A percentile compares a stretch with the other conserved stretches of the same genome.
These are phyloP conservation scores for Ogataea degrootiae DNA, from an alignment of 805 yeast genomes.

Conservation along the genomic window DNA sequence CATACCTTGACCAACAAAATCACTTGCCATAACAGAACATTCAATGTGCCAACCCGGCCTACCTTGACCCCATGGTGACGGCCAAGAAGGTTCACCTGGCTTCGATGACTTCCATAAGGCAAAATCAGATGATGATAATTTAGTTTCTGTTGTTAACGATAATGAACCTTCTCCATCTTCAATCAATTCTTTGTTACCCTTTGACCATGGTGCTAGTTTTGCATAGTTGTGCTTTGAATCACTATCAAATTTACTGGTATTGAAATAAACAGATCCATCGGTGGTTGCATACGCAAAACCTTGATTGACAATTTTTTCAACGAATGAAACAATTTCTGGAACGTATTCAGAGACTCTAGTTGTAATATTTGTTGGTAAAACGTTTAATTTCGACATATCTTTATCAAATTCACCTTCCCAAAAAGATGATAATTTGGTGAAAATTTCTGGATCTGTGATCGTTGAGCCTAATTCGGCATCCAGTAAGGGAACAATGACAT, in stretches of 20 bases:
- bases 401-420: slow-evolving; percentile 85
- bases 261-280: slow-evolving; percentile 96
- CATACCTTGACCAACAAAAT: slow-evolving; percentile 73
- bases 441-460: slow-evolving; percentile 80
- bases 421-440: slow-evolving; percentile 73
- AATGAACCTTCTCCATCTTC: slow-evolving; percentile 95
- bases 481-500: slow-evolving; percentile 66
- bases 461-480: slow-evolving; percentile 70
- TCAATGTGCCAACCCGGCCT: slow-evolving; percentile 99
- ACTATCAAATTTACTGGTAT: slow-evolving; percentile 75
- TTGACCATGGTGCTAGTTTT: slow-evolving; percentile 97
- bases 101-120: slow-evolving; percentile 96
- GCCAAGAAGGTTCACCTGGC: slow-evolving; percentile 97
- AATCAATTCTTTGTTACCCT: slow-evolving; percentile 78
- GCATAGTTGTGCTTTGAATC: slow-evolving; percentile 79
- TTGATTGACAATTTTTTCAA: slow-evolving; percentile 64
- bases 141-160: slow-evolving; percentile 41
- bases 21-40: slow-evolving; percentile 98
- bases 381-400: slow-evolving; percentile 85
- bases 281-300: slow-evolving; percentile 80
- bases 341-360: slow-evolving; percentile 95
- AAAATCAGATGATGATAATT: slow-evolving; percentile 77
- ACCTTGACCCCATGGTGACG: slow-evolving; percentile 93
- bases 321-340: slow-evolving; percentile 84
- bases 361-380: slow-evolving; percentile 75